A percentile compares a stretch with the other conserved stretches of the same genome.
phyloP scores from a whole-genome alignment of 371 early-diverging fungal genomes.

The Basidiobolus heterosporus region DNA sequence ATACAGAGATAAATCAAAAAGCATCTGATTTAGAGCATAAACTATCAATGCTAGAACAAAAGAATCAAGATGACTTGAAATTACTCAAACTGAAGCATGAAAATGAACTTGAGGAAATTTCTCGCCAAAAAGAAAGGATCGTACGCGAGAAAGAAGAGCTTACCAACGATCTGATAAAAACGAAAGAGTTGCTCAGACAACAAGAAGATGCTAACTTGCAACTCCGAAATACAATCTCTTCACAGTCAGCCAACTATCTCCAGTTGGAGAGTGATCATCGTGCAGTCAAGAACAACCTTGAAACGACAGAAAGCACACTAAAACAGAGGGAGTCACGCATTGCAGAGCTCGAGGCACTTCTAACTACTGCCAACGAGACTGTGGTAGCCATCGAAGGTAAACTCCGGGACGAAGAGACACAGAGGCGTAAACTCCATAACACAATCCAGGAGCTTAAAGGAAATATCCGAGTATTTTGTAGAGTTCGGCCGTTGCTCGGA shows the following conservation, averaged over 20 bases:
- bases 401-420: slow-evolving; percentile 55
- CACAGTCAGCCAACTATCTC: slow-evolving; percentile 22
- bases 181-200: slow-evolving; percentile 7
- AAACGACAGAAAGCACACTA: slow-evolving; percentile 19
- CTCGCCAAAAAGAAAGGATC: slow-evolving; percentile 17
- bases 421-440: slow-evolving; percentile 73
- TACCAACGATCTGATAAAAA: slow-evolving; percentile 12
- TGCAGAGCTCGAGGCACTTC: slow-evolving; percentile 19
- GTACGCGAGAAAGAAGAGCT: slow-evolving; percentile 18
- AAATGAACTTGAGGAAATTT: slow-evolving; percentile 20
- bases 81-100: slow-evolving; percentile 18
- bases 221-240: slow-evolving; percentile 13
- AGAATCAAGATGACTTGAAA: slow-evolving; percentile 26
- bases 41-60: slow-evolving; percentile 17
- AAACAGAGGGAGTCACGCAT: slow-evolving; percentile 25
- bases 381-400: slow-evolving; percentile 36
- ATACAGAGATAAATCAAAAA: slow-evolving; percentile 23
- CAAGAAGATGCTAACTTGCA: slow-evolving; percentile 12
- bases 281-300: slow-evolving; percentile 10
- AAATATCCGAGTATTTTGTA: slow-evolving; percentile 92
- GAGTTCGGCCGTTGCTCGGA: slow-evolving; percentile 66
- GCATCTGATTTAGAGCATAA: slow-evolving; percentile 24
- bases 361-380: slow-evolving; percentile 13
- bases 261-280: slow-evolving; percentile 25
- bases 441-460: slow-evolving; percentile 92